phyloP scores from a whole-genome alignment of 768 basidiomycete species.

The Termitomyces sp. region DNA sequence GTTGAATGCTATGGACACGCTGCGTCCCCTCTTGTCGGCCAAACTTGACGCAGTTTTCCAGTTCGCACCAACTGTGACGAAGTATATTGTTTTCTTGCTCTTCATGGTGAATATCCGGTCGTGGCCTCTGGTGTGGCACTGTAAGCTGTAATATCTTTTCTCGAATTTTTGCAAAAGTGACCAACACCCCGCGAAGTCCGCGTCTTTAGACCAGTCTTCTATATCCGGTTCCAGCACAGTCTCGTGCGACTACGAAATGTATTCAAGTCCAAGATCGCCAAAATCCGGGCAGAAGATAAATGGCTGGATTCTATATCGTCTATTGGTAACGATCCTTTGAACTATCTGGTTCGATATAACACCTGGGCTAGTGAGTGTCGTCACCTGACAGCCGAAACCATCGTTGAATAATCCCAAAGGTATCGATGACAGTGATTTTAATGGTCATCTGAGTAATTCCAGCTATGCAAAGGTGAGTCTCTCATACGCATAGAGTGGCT shows the following conservation, averaged over 20 bases:
- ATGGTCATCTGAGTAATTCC: slow-evolving; percentile 77
- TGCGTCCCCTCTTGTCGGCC: slow-evolving; percentile 3
- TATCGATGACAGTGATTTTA: slow-evolving; percentile 71
- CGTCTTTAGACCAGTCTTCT: slow-evolving; percentile 47
- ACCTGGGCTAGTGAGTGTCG: slow-evolving; percentile 57
- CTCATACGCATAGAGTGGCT: not conserved
- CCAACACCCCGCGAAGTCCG: slow-evolving; percentile 34
- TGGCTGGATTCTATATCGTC: slow-evolving; percentile 50
- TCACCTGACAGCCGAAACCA: not conserved
- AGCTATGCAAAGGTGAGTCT: slow-evolving; percentile 65
- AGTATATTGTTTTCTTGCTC: slow-evolving; percentile 41
- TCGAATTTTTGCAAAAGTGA: not conserved
- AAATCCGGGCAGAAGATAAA: slow-evolving; percentile 28
- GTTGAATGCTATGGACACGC: not conserved
- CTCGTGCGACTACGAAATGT: slow-evolving; percentile 30
- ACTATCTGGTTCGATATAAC: slow-evolving; percentile 33
- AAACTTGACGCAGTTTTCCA: slow-evolving; percentile 6
- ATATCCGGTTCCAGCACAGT: slow-evolving; percentile 27
- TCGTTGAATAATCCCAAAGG: slow-evolving; percentile 29
- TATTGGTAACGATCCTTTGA: slow-evolving; percentile 56
- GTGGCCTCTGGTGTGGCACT: slow-evolving; percentile 64
- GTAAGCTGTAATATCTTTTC: slow-evolving; percentile 36
- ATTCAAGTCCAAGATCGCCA: slow-evolving; percentile 31
- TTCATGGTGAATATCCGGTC: slow-evolving; percentile 59
- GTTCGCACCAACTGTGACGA: slow-evolving; percentile 22